These are phyloP conservation scores for Rhipidocladum racemiflorum DNA, from an alignment of 176 grass and related monocot genomes.

Conservation along the genomic window DNA sequence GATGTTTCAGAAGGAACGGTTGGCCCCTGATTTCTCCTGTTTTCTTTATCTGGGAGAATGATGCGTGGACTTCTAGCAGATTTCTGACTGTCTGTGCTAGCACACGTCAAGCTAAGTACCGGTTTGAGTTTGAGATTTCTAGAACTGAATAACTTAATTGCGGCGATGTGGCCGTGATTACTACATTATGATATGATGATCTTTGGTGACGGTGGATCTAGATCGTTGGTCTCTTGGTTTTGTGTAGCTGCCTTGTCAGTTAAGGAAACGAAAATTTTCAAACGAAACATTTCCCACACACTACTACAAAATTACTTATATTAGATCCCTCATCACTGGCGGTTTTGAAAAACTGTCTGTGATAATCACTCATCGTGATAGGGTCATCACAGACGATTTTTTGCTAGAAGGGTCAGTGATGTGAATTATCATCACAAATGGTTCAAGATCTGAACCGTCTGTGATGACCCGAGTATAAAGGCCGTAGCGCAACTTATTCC, in stretches of 20 bases:
- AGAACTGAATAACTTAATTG: background rate
- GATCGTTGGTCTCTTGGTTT: background rate
- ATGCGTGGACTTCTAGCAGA: background rate
- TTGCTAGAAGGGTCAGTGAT: too few species aligned
- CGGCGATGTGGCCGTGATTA: constrained; percentile 2
- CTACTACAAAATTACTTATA: too few species aligned
- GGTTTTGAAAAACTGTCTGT: too few species aligned
- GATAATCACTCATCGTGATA: too few species aligned
- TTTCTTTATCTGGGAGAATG: background rate
- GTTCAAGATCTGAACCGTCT: too few species aligned
- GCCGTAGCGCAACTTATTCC: too few species aligned
- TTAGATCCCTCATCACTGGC: too few species aligned
- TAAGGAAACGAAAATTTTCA: background rate
- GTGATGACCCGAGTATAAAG: too few species aligned
- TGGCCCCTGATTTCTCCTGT: background rate
- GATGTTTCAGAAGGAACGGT: background rate
- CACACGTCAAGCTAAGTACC: constrained; percentile 19
- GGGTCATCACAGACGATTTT: too few species aligned
- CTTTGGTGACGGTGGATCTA: background rate
- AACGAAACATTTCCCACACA: background rate
- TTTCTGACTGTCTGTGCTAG: background rate
- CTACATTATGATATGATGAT: background rate
- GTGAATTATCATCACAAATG: too few species aligned
- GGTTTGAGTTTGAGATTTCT: constrained; percentile 6
- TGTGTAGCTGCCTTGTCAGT: background rate